Evolutionary conservation across 192 early-diverging fungal species (phyloP), one percentile per base, ranked within the genome.

Genomic region (Backusella psychrophila): DNA sequence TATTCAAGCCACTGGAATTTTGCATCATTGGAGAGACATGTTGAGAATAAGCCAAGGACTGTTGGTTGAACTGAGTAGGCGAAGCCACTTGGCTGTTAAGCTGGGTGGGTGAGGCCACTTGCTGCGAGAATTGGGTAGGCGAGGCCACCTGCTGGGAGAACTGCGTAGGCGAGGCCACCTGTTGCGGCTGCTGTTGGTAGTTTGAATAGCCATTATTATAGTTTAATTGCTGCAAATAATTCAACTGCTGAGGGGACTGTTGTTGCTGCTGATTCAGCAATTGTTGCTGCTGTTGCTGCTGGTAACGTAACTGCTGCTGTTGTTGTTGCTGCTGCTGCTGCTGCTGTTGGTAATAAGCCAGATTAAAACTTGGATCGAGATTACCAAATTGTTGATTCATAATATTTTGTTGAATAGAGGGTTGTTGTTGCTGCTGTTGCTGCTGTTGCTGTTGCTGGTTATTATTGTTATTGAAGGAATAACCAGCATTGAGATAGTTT

Each of bases 361-460:
- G 35, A 69, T 36, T 36, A 21, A 69, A 69, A 21, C 35, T 69
- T 8, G 67, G 67, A 36, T 69, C 67, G 67, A 69, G 34, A 69
- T 69, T 69, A 21, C n/a, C 35, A 39, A 69, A 69, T 9, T 34
- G 34, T 36, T 34, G 67, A 69, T 39, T 69, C 19, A 36, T 21
- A 2, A 39, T 6, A n/a, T 39, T 69, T 21, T n/a, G 35, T 19
- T 36, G 19, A 3, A 11, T 15, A 19, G 15, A 6, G 66, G 17
- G 33, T 17, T 68, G 66, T 19, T 69, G 67, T 39, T 34, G 67
- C 4, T 69, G 67, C 19, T 69, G 67, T 21, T 34, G 67, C n/a
- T 69, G 67, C 34, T 68, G 66, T 23, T 34, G 66, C n/a, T 68
- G 66, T n/a, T n/a, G n/a, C n/a, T n/a, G n/a, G n/a, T n/a, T n/a